These are phyloP conservation scores for Coemansia reversa DNA, from an alignment of 192 early-diverging fungal genomes.

Conservation along the genomic window DNA sequence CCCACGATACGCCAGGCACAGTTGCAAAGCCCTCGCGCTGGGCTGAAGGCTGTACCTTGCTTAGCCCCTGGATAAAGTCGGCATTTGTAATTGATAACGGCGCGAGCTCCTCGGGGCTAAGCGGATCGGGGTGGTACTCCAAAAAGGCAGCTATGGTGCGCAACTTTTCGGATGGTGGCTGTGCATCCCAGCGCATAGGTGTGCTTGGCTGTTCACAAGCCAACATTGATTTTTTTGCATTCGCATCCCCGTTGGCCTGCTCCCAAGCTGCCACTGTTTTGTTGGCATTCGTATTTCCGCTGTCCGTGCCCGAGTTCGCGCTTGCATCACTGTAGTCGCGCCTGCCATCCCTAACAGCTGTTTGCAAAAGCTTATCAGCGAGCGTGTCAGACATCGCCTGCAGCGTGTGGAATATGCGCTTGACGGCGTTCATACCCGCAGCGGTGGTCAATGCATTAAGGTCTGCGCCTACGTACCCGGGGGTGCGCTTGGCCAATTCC, in stretches of 20 bases:
- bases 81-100: slow-evolving; percentile 76
- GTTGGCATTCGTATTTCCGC: too few species aligned
- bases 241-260: too few species aligned
- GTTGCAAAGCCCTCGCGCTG: slow-evolving; percentile 99
- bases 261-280: too few species aligned
- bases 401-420: slow-evolving; percentile 59
- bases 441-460: slow-evolving; percentile 85
- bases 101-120: slow-evolving; percentile 79
- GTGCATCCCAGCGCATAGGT: slow-evolving; percentile 35
- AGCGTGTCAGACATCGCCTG: slow-evolving; percentile 10
- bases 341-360: not conserved
- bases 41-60: slow-evolving; percentile 91
- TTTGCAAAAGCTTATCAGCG: slow-evolving; percentile 7
- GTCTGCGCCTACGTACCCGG: slow-evolving; percentile 98
- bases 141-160: slow-evolving; percentile 76
- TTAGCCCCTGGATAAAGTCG: slow-evolving; percentile 84
- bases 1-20: slow-evolving; percentile 94
- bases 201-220: slow-evolving; percentile 18
- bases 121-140: slow-evolving; percentile 63
- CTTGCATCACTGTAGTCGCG: too few species aligned
- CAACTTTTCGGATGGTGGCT: slow-evolving; percentile 51
- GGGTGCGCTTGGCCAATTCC: slow-evolving; percentile 85
- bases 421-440: slow-evolving; percentile 90
- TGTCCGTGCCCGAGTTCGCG: not conserved
- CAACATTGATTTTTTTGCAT: too few species aligned